These are phyloP conservation scores for Pyrenophora seminiperda DNA, from an alignment of 2,329 filamentous ascomycete species.

Conservation along the genomic window DNA sequence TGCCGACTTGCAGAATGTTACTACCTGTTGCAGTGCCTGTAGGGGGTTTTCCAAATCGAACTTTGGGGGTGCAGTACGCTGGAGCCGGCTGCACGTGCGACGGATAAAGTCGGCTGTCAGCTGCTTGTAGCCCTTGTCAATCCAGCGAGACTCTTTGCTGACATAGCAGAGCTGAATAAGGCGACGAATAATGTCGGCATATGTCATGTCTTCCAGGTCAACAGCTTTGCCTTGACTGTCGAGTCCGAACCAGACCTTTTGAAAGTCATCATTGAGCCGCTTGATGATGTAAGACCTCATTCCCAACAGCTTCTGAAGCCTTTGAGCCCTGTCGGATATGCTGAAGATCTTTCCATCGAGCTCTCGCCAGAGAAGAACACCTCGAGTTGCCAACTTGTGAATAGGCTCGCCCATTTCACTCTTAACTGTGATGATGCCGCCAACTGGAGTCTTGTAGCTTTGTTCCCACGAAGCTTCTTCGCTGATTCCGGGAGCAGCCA, in stretches of 20 bases:
- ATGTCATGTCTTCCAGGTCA: conserved; percentile 95
- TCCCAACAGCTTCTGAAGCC: conserved; percentile 84
- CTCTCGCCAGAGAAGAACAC: conserved; percentile 91
- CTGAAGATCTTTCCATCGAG: conserved; percentile 93
- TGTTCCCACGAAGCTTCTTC: conserved; percentile 90
- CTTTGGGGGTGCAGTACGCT: background rate
- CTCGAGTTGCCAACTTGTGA: conserved; percentile 91
- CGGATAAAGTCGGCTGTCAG: background rate
- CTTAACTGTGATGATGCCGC: conserved; percentile 79
- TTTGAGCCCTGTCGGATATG: conserved; percentile 59
- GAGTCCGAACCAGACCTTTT: conserved; percentile 94
- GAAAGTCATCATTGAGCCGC: conserved; percentile 94
- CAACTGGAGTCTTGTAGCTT: background rate
- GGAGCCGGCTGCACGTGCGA: background rate
- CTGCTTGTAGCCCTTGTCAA: conserved; percentile 58
- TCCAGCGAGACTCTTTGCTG: conserved; percentile 89
- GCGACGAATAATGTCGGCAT: conserved; percentile 81
- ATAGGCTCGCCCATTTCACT: conserved; percentile 98
- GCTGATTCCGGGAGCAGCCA: conserved; percentile 80
- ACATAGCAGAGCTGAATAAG: conserved; percentile 92
- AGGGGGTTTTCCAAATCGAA: background rate
- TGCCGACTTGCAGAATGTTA: background rate
- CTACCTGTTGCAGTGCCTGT: background rate
- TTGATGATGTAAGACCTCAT: conserved; percentile 90
- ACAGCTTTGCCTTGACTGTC: conserved; percentile 80